Conservation (phyloP, 2,329 filamentous ascomycete genomes). For the Purpureocillium lavendulum region DNA sequence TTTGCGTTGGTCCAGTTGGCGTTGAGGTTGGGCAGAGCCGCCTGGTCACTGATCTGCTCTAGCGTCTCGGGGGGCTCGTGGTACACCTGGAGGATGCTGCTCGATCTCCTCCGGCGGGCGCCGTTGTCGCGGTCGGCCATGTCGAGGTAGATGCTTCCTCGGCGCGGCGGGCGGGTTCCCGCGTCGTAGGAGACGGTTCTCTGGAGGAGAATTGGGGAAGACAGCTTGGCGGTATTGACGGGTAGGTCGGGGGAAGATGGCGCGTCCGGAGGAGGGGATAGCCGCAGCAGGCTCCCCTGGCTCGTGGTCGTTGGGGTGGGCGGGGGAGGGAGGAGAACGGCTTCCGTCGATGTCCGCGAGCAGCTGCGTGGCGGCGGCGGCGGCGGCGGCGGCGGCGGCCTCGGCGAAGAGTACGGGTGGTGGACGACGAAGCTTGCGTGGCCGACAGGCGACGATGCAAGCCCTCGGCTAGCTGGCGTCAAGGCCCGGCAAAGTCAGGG, state of each 20-base stretch:
- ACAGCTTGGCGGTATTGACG: slow-evolving; percentile 86
- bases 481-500: no score
- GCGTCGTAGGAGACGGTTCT: slow-evolving; percentile 88
- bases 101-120: slow-evolving; percentile 84
- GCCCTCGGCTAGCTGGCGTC: neutral
- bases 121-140: slow-evolving; percentile 55
- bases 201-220: slow-evolving; percentile 78
- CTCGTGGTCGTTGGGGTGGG: neutral
- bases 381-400: neutral
- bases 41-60: slow-evolving; percentile 96
- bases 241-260: slow-evolving; percentile 9
- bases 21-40: slow-evolving; percentile 88
- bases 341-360: no score
- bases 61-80: slow-evolving; percentile 94
- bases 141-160: slow-evolving; percentile 50
- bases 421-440: neutral
- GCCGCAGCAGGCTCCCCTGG: neutral
- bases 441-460: neutral
- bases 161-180: slow-evolving; percentile 60
- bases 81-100: slow-evolving; percentile 86
- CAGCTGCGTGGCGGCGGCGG: neutral
- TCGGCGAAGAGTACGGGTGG: no score
- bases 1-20: slow-evolving; percentile 99
- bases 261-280: neutral
- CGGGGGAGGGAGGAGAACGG: slow-evolving; percentile 6